Base-by-base conservation (phyloP, 768 basidiomycete genomes). In the Russula earlei region DNA sequence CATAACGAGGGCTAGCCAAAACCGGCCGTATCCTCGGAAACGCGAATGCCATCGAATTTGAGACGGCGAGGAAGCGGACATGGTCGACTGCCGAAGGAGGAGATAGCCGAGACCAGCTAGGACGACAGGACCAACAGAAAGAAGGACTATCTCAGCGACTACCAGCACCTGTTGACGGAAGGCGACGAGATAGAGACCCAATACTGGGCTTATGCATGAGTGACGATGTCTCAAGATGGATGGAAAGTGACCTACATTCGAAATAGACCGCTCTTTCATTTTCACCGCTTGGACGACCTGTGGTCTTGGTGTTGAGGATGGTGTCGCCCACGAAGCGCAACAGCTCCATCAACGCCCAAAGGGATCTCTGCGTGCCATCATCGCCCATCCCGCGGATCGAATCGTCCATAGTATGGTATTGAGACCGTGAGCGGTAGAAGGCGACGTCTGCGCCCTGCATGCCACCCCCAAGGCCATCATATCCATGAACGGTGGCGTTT, bases 261-360 rank as follows among this genome's bases (percentile, higher is more conserved):
- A 90, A 87, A 68, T 87, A 89, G 5, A 87, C 83, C 2, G 70
- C 66, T 44, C 67, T 66, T 29, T 67, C 68, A 4, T 64, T 56
- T 20, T 62, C 61, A 2, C 67, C 65, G 0, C 51, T 54, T 5
- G 52, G 9, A 6, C 61, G 5, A 51, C 65, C 58, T 41, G 65
- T 68, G 49, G 56, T 52, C 6, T 27, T n/a, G 49, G 5, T 19
- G 31, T 83, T 77, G 24, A 84, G 69, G 29, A 91, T 67, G 2
- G 73, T 73, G 7, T 75, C 45, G 8, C 82, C 85, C 0, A 81
- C 79, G 3, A 75, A 79, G 48, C 74, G 69, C 0, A 81, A 71
- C 1, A 76, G 74, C 59, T 91, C 85, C 78, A 91, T 78, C 83
- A 90, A 87, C 3, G 81, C 75, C 87, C 88, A 91, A 9, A 92